Base-by-base conservation (phyloP, 1,284 basidiomycete genomes). In the Wallemia hederae region DNA sequence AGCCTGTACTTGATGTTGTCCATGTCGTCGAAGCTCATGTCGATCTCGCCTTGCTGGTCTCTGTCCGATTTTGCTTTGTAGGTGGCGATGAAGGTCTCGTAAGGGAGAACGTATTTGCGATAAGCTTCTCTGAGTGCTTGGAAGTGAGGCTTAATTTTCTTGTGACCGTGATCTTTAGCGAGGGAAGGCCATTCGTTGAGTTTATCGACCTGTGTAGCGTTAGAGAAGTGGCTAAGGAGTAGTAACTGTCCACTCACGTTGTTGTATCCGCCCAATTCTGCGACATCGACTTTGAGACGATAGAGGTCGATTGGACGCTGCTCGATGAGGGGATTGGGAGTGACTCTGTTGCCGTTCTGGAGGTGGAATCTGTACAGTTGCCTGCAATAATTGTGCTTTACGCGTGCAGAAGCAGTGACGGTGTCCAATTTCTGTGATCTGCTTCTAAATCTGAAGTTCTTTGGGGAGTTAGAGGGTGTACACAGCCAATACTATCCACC, bases 381-480 rank as follows among this genome's bases (percentile, higher is more conserved):
- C 71, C 98, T 92, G 65, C 94, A 74, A 72, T 96, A 98, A 75
- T 96, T 97, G 70, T 96, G 75, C 71, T 94, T 92, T 55, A 92
- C 92, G 64, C 94, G 78, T 60, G 90, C 91, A 59, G 90, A 87
- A 17, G 94, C 94, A 73, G 96, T 92, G 66, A 99, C 89, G 64
- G 88, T 90, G 71, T 97, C 97, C 67, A 99, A 77, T 62, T 85
- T 80, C 73, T 97, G 91, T 59, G 97, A 74, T 59, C 94, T 81
- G 59, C 92, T 98, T 72, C 86, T 89, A 75, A 99, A 99, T 64
- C 85, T 83, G 72, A 90, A 91, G 62, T 75, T 75, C 85, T 92
- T 72, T 59, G 65, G 63, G 63, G 64, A 66, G 65, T 63, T 67
- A 15, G n/a, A 7, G 11, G 24, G 25, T 56, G 24, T 15, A 22